Base-by-base conservation (phyloP, 2,329 filamentous ascomycete species). In the Sporothrix variecibatus region DNA sequence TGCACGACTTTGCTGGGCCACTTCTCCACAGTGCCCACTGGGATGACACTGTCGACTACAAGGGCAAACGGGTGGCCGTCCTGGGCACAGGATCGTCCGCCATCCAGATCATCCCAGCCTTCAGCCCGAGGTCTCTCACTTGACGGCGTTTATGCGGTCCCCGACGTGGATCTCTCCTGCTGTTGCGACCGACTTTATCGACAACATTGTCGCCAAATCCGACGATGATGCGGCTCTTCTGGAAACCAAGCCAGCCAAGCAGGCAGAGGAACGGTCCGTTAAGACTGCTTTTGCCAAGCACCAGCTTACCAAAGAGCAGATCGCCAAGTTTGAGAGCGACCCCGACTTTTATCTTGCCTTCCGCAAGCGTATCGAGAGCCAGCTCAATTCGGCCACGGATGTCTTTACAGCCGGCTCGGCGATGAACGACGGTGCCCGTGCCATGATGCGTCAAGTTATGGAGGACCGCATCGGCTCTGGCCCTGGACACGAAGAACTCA, bases 41-140 rank as follows among this genome's bases (percentile, higher is more conserved):
- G 79, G 79, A 79, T 38, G 34, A 51, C 38, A 9, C 12, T 9
- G 43, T 77, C 11, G 71, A 79, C 40, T 74, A 78, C 15, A 62
- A 46, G 3, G 76, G 77, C n/a, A 81, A 80, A 71, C 70, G 69
- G 2, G 78, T 82, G 0, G 80, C 76, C 0, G 74, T 82, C 11
- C 77, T 82, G 17, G 81, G 81, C 2, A 75, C 77, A 3, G 81
- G 81, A 0, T 79, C 80, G 3, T 79, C 81, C 0, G 80, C 76
- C 0, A 73, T 82, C 0, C 81, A 82, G 72, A 78, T 80, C 46
- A 76, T 80, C 1, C 78, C 5, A 65, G 46, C 12, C 73, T 78
- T 31, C 76, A 76, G 72, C 73, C 75, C 4, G 43, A 38, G 17
- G 74, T 71, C 20, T 58, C 38, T 3, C 58, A 62, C 28, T 11